Percentiles rank a stretch among this genome's conserved stretches.
These are phyloP conservation scores for Purshia tridentata DNA, from an alignment of 306 rosid genomes.

Conservation along the genomic window DNA sequence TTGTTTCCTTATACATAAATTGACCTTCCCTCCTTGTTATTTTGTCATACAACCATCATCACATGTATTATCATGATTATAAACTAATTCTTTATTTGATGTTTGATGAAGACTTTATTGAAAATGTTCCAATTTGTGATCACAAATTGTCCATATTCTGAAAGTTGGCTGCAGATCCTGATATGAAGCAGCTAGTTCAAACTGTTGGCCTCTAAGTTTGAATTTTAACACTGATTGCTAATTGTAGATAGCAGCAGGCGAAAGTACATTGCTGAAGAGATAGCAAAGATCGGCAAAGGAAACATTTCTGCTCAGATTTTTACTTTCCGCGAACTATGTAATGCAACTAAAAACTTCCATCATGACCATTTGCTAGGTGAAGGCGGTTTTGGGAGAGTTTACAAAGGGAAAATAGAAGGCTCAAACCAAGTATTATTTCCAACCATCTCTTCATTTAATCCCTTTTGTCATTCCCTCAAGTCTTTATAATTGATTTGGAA, in stretches of 20 bases:
- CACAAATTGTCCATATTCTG: background rate
- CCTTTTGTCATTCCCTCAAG: background rate
- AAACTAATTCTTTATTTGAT: background rate
- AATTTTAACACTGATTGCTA: background rate
- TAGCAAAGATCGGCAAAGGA: conserved; percentile 61
- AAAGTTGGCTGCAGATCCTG: background rate
- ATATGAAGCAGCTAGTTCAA: background rate
- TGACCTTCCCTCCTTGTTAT: background rate
- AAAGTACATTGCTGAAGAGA: conserved; percentile 55
- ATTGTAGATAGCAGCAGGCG: conserved; percentile 48
- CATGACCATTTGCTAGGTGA: conserved; percentile 66
- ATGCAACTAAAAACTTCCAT: conserved; percentile 72
- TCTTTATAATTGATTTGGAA: background rate
- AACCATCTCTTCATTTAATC: background rate
- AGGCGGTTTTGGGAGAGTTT: conserved; percentile 94
- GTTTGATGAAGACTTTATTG: background rate
- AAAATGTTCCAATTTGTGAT: background rate
- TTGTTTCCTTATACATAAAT: background rate
- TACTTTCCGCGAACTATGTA: conserved; percentile 57
- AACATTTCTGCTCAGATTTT: conserved; percentile 59
- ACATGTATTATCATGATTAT: background rate
- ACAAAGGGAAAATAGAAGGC: conserved; percentile 57
- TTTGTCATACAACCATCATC: background rate
- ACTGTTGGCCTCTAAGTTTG: background rate
- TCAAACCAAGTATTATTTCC: conserved; percentile 48